Evolutionary conservation across 371 early-diverging fungal genomes (phyloP), one percentile per base, ranked within the genome.

Genomic region (Mortierella sp.): DNA sequence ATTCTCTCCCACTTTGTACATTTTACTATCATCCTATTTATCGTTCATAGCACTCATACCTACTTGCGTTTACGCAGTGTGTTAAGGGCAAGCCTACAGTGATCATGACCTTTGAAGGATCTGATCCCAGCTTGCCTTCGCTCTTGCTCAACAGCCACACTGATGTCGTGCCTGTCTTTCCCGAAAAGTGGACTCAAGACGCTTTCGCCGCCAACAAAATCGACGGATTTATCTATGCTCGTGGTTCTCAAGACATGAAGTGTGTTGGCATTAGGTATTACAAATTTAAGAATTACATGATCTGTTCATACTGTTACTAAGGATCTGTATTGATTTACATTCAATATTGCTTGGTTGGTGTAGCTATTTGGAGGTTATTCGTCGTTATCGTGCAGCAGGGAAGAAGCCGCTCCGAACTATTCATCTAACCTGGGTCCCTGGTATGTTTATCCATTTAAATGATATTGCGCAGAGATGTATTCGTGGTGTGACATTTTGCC

Each of bases 241-340:
- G 96, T 43, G 96, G 95, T 0, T 68, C 93, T 7, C 94, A 95
- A 78, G 96, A 95, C 76, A 95, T 95, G 95, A 95, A 95, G 82
- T 93, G 92, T 74, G 93, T 94, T 53, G 95, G 95, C 28, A 85
- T 85, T 31, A 84, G 80, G 86, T 85, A 83, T 51, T 53, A 8
- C 13, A 23, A 56, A 29, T 45, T 6, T 17, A 45, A n/a, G n/a
- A n/a, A n/a, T n/a, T n/a, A n/a, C n/a, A n/a, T n/a, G n/a, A n/a
- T n/a, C n/a, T n/a, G n/a, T n/a, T n/a, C n/a, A n/a, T n/a, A n/a
- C n/a, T 19, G 1, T 19, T 45, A 19, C 45, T 22, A 6, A n/a
- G 45, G 6, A 60, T 10, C 13, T 17, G 29, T 53, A 26, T 15
- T 8, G 10, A 23, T 26, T 53, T 15, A 23, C 22, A n/a, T 19